Percentiles rank a stretch among this genome's conserved stretches.
Conservation (phyloP, 2,329 filamentous ascomycete genomes). For the Coniochaeta sp. region DNA sequence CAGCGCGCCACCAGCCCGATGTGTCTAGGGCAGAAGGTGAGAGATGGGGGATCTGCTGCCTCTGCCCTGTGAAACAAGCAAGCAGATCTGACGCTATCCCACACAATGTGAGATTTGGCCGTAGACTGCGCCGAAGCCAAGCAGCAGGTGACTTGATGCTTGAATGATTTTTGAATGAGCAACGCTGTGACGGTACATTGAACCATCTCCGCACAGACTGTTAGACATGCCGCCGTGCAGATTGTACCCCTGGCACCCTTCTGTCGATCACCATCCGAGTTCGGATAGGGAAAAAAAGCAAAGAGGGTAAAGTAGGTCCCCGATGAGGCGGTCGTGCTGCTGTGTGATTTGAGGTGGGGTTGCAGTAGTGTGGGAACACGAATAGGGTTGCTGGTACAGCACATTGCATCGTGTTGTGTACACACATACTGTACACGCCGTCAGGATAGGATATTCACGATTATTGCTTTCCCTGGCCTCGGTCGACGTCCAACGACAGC, state of each 20-base stretch:
- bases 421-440: neutral
- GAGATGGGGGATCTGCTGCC: slow-evolving; percentile 2
- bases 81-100: slow-evolving; percentile 1
- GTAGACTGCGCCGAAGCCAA: neutral
- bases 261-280: neutral
- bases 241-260: neutral
- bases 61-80: slow-evolving; percentile 1
- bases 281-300: neutral
- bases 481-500: neutral
- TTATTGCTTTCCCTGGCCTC: neutral
- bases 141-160: neutral
- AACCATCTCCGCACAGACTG: neutral
- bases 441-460: neutral
- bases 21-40: neutral
- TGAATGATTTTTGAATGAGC: neutral
- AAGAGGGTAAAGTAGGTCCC: neutral
- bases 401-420: too few species aligned
- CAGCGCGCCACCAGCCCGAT: neutral
- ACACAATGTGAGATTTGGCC: neutral
- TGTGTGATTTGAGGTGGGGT: neutral
- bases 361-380: neutral
- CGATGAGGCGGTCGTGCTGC: neutral
- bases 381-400: neutral
- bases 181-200: neutral
- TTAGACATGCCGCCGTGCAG: neutral